Percentiles rank a stretch among this genome's conserved stretches.
phyloP scores from a whole-genome alignment of 495 filamentous ascomycete species.

The Penicillium robsamsonii region DNA sequence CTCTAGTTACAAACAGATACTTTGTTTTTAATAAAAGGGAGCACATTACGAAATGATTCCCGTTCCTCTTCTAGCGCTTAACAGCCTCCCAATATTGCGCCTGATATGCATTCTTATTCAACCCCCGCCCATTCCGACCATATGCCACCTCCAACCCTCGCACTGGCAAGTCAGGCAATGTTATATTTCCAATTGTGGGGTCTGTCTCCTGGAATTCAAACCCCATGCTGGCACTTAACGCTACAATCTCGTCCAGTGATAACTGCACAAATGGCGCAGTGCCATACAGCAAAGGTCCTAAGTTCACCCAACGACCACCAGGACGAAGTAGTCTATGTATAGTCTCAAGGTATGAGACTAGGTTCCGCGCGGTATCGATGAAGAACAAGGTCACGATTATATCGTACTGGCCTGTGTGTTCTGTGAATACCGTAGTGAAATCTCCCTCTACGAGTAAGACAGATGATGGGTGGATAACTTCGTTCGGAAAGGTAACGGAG shows the following conservation, averaged over 20 bases:
- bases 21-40: not conserved
- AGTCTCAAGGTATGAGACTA: conserved; percentile 43
- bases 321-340: conserved; percentile 38
- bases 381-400: conserved; percentile 49
- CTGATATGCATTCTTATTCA: conserved; percentile 29
- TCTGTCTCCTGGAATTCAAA: conserved; percentile 20
- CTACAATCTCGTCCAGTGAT: conserved; percentile 25
- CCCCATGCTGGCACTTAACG: conserved; percentile 16
- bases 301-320: conserved; percentile 47
- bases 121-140: conserved; percentile 20
- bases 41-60: not conserved
- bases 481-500: conserved; percentile 35
- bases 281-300: conserved; percentile 39
- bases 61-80: not conserved
- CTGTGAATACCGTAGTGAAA: conserved; percentile 33
- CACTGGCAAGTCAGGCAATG: conserved; percentile 8
- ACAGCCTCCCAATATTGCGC: conserved; percentile 27
- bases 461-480: conserved; percentile 18
- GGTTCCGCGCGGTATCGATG: conserved; percentile 50
- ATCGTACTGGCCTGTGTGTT: conserved; percentile 29
- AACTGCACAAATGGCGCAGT: conserved; percentile 26
- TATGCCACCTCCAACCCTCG: conserved; percentile 22
- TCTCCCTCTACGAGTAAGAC: conserved; percentile 41
- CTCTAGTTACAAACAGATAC: not conserved
- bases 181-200: conserved; percentile 10